Evolutionary conservation across 768 basidiomycete genomes (phyloP), one percentile per base, ranked within the genome.

Genomic region (Tulasnella sp.): DNA sequence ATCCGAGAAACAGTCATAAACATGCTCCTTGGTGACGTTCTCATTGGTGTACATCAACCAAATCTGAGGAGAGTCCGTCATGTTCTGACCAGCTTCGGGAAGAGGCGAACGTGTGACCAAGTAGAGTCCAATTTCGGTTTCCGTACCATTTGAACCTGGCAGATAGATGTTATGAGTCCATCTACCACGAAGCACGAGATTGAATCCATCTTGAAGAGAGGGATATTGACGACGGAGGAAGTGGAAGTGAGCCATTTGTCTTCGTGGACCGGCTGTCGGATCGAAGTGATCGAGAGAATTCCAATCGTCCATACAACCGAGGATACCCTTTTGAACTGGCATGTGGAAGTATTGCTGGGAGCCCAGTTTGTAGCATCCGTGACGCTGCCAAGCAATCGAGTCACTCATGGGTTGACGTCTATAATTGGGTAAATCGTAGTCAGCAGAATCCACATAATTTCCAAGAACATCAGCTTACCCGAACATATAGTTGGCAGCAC

Each of bases 281-380:
- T 95, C 91, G 63, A 93, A 93, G 63, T 95, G 91, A 59, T 95
- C 91, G 28, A 92, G 77, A 2, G 84, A 76, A 63, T 93, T 92
- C 87, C 85, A 91, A 58, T 85, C 79, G 61, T 93, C 88, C 40
- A 81, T 59, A 63, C 91, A 95, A 39, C 89, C 91, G n/a, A 89
- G 69, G 28, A 89, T 62, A 2, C 84, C 67, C 58, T 77, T 78
- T 48, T 83, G 81, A 57, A 92, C 71, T 1, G 84, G 83, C 77
- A 92, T 85, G 66, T 93, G 90, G 73, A 83, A 95, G 68, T 91
- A 95, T 61, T 93, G 91, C 54, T 76, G 72, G 7, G 91, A 93
- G 9, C 91, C 91, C 29, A 93, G 77, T 39, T 71, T 72, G 64
- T 95, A 95, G 65, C 91, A 95, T 4, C 90, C 90, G 61, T 95